A percentile compares a stretch with the other conserved stretches of the same genome.
phyloP scores from a whole-genome alignment of 179 eudicot genomes.

The Gypsophila paniculata region DNA sequence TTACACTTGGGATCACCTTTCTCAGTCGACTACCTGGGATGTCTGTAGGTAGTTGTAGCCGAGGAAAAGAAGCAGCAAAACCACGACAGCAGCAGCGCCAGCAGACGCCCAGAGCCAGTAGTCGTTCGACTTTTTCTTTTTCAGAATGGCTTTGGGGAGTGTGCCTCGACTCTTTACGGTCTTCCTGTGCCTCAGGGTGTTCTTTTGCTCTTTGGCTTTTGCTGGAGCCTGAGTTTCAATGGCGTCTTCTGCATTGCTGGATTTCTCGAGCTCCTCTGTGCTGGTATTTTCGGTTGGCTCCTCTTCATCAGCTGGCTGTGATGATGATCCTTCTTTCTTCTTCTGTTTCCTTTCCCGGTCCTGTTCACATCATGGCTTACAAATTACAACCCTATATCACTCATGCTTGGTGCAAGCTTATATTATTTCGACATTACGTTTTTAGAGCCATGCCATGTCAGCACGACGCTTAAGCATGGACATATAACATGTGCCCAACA shows the following conservation, averaged over 20 bases:
- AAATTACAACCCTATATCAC: background rate
- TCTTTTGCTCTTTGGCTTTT: conserved; percentile 47
- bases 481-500: too few relatives aligned
- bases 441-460: too few relatives aligned
- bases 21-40: conserved; percentile 3
- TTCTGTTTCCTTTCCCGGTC: conserved; percentile 64
- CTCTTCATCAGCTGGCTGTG: conserved; percentile 36
- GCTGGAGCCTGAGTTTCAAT: conserved; percentile 32
- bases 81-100: conserved; percentile 38
- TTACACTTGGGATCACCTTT: conserved; percentile 10
- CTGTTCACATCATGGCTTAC: conserved; percentile 27
- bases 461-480: too few relatives aligned
- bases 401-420: background rate
- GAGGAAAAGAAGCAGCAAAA: conserved; percentile 38
- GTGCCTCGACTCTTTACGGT: conserved; percentile 45
- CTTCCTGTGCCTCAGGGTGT: conserved; percentile 33
- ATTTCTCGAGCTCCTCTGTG: conserved; percentile 39
- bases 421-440: too few relatives aligned
- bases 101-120: conserved; percentile 77
- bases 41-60: conserved; percentile 38
- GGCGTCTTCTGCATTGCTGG: conserved; percentile 39
- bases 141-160: conserved; percentile 59
- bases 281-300: conserved; percentile 40
- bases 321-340: conserved; percentile 56
- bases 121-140: conserved; percentile 64